Percentiles rank a stretch among this genome's conserved stretches.
These are phyloP conservation scores for Primulina eburnea DNA, from an alignment of 257 asterid species.

Conservation along the genomic window DNA sequence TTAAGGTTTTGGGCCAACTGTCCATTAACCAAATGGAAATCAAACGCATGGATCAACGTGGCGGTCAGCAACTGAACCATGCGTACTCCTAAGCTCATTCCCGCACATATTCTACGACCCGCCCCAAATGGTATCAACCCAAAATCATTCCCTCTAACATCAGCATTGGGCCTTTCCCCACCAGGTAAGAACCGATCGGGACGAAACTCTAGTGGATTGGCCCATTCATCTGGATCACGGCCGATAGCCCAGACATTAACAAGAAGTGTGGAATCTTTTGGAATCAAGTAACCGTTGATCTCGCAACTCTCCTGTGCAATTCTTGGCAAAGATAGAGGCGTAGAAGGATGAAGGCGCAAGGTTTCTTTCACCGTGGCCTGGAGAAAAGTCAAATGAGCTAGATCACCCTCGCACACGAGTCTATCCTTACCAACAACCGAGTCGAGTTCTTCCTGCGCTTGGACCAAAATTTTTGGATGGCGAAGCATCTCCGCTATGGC, in stretches of 20 bases:
- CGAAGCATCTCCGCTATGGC: conserved; percentile 72
- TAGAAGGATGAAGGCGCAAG: conserved; percentile 85
- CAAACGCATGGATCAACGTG: conserved; percentile 64
- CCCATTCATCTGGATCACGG: conserved; percentile 71
- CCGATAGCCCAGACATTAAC: conserved; percentile 86
- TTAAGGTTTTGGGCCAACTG: conserved; percentile 33
- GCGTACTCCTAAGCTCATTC: conserved; percentile 67
- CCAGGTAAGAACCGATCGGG: conserved; percentile 66
- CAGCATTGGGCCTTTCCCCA: conserved; percentile 57
- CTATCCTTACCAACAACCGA: conserved; percentile 51
- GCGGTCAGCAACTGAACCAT: conserved; percentile 79
- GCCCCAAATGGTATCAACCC: conserved; percentile 88
- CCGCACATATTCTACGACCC: conserved; percentile 86
- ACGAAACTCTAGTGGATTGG: conserved; percentile 55
- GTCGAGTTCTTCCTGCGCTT: conserved; percentile 60
- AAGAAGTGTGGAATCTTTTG: conserved; percentile 72
- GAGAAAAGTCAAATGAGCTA: conserved; percentile 46
- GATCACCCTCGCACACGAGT: conserved; percentile 55
- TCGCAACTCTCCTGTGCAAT: conserved; percentile 56
- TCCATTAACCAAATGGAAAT: conserved; percentile 54
- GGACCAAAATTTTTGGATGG: conserved; percentile 47
- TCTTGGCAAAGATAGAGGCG: conserved; percentile 86
- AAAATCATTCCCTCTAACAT: conserved; percentile 71
- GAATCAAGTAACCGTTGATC: conserved; percentile 67
- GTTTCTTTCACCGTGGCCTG: conserved; percentile 77